phyloP scores from a whole-genome alignment of 2,329 filamentous ascomycete genomes.

The Fonsecaea multimorphosa region DNA sequence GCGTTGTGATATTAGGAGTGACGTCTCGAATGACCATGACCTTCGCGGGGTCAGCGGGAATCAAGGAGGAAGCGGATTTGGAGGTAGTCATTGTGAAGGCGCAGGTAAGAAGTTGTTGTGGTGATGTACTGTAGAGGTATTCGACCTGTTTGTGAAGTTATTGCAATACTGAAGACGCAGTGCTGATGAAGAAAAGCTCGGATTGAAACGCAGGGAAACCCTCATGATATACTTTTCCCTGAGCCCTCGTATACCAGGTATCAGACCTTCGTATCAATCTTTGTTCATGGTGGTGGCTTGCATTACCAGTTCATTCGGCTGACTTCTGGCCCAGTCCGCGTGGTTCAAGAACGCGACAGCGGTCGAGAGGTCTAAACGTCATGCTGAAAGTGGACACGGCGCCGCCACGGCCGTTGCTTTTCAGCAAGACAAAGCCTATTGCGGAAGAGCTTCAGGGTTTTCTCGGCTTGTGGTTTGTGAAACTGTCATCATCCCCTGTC shows the following conservation, averaged over 20 bases:
- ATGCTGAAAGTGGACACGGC: not conserved
- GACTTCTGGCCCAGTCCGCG: not conserved
- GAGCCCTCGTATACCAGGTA: constrained; percentile 13
- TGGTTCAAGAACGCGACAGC: not conserved
- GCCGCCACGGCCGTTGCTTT: constrained; percentile 2
- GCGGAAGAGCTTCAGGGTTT: not conserved
- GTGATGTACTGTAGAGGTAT: not conserved
- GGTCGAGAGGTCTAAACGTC: constrained; percentile 11
- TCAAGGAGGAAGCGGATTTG: constrained; percentile 56
- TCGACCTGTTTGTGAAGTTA: constrained; percentile 8
- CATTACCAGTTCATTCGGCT: constrained; percentile 14
- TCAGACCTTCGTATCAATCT: constrained; percentile 6
- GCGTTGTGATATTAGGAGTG: constrained; percentile 67
- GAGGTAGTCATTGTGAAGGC: constrained; percentile 59
- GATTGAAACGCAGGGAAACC: not conserved
- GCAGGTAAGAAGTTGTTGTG: not conserved
- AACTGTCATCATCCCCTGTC: constrained; percentile 21
- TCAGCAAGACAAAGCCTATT: constrained; percentile 9
- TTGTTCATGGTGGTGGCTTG: constrained; percentile 13
- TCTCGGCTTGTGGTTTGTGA: constrained; percentile 4
- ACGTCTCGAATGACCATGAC: constrained; percentile 91
- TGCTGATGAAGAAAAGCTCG: not conserved
- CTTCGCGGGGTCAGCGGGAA: constrained; percentile 73
- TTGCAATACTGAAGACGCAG: constrained; percentile 1
- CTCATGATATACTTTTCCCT: constrained; percentile 25